These are phyloP conservation scores for Xylaria sp. DNA, from an alignment of 2,329 filamentous ascomycete genomes.

Conservation along the genomic window DNA sequence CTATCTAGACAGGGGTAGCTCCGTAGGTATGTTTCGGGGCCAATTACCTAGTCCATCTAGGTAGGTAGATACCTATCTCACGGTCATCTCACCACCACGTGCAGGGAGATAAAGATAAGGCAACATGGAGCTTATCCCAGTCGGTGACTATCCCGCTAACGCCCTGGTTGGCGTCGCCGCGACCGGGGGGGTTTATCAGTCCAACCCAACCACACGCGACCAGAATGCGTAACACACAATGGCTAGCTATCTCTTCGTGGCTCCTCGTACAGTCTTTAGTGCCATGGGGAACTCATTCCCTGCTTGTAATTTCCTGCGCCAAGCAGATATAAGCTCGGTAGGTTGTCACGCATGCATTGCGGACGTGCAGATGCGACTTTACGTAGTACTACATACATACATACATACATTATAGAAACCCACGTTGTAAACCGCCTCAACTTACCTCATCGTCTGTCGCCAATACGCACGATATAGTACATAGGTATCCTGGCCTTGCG, in stretches of 20 bases:
- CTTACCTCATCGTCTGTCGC: not conserved
- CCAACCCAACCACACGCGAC: not conserved
- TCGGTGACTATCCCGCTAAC: slow-evolving; percentile 1
- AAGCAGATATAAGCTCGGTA: slow-evolving; percentile 3
- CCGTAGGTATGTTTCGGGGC: not conserved
- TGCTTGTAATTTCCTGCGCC: slow-evolving; percentile 2
- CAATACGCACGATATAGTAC: not conserved
- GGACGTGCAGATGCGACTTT: too few relatives aligned
- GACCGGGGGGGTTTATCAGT: slow-evolving; percentile 1
- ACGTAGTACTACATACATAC: not conserved
- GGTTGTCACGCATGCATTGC: not conserved
- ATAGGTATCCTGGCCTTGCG: not conserved
- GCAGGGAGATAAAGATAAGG: slow-evolving; percentile 16
- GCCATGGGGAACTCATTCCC: not conserved
- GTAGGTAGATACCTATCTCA: not conserved
- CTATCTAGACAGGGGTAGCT: too few relatives aligned
- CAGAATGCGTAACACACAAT: not conserved
- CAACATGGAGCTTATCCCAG: slow-evolving; percentile 15
- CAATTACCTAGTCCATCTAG: not conserved
- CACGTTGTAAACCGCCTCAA: not conserved
- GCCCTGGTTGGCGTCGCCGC: not conserved
- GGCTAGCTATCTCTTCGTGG: not conserved
- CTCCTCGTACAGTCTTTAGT: not conserved
- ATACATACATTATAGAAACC: not conserved
- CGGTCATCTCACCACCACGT: not conserved